Evolutionary conservation across 2,329 filamentous ascomycete genomes (phyloP).

Genomic region (Elsinoe batatas): DNA sequence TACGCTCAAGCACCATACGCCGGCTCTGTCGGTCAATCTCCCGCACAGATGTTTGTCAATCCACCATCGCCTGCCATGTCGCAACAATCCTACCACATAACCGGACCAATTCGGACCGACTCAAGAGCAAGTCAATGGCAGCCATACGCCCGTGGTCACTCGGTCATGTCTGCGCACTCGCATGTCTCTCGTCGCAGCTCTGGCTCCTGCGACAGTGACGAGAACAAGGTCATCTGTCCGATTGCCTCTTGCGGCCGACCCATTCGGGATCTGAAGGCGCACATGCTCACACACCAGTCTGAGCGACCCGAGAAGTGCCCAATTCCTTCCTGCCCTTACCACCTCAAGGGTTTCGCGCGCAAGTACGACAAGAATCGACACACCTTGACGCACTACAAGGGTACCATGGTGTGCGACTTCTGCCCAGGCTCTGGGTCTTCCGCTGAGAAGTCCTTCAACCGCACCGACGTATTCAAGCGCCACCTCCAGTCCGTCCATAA

Average conservation of each 20-base stretch:
- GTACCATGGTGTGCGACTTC: constrained; percentile 93
- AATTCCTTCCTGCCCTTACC: constrained; percentile 83
- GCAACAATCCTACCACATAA: constrained; percentile 38
- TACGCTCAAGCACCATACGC: constrained; percentile 35
- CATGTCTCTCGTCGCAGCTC: constrained; percentile 50
- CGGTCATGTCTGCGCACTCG: constrained; percentile 61
- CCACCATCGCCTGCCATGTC: constrained; percentile 57
- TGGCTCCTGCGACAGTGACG: constrained; percentile 26
- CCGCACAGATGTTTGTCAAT: constrained; percentile 31
- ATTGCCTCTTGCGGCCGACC: constrained; percentile 74
- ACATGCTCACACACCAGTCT: constrained; percentile 87
- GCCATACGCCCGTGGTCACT: constrained; percentile 51
- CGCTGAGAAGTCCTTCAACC: constrained; percentile 90
- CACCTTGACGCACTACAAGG: constrained; percentile 91
- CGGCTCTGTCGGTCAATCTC: constrained; percentile 31
- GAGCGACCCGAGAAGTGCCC: constrained; percentile 92
- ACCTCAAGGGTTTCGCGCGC: constrained; percentile 81
- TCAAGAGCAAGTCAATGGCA: constrained; percentile 39
- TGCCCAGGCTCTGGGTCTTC: constrained; percentile 81
- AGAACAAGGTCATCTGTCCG: constrained; percentile 64
- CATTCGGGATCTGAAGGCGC: constrained; percentile 87
- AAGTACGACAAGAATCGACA: constrained; percentile 97
- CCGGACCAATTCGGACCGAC: constrained; percentile 57
- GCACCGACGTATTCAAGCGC: constrained; percentile 90
- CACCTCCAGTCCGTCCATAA: constrained; percentile 84